phyloP scores from a whole-genome alignment of 2,329 filamentous ascomycete species.

The Colletotrichum magnum region DNA sequence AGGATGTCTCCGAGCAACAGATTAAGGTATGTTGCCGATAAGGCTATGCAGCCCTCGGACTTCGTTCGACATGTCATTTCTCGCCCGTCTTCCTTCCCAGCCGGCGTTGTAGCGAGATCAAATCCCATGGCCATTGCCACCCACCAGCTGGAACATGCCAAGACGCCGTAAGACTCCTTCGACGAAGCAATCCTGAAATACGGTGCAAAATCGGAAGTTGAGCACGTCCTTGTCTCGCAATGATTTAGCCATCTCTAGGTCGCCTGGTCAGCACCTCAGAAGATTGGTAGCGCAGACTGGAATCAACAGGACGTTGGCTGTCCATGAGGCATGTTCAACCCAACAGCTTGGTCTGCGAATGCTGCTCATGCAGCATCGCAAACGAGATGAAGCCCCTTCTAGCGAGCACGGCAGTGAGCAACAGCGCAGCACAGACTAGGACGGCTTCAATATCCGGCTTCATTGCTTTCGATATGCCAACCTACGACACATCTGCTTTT shows the following conservation, averaged over 20 bases:
- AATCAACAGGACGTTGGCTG: conserved; percentile 45
- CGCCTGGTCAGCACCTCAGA: conserved; percentile 68
- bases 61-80: conserved; percentile 74
- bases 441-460: conserved; percentile 31
- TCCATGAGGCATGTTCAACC: conserved; percentile 31
- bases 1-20: conserved; percentile 95
- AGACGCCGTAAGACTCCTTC: conserved; percentile 49
- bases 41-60: conserved; percentile 78
- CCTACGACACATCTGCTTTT: conserved; percentile 5
- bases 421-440: conserved; percentile 44
- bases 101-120: conserved; percentile 42
- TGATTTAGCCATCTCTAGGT: conserved; percentile 56
- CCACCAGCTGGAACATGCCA: conserved; percentile 29
- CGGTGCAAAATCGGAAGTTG: conserved; percentile 64
- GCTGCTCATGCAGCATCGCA: conserved; percentile 20
- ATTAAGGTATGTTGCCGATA: conserved; percentile 99
- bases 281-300: conserved; percentile 43
- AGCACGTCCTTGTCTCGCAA: conserved; percentile 69
- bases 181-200: conserved; percentile 49
- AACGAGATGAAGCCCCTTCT: conserved; percentile 40
- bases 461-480: conserved; percentile 29
- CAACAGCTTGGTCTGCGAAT: conserved; percentile 30
- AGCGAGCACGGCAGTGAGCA: conserved; percentile 70
- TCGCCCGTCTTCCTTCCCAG: conserved; percentile 55
- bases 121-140: conserved; percentile 36